Percentiles rank a stretch among this genome's conserved stretches.
These are phyloP conservation scores for Pseudocercospora vitis DNA, from an alignment of 2,329 filamentous ascomycete genomes.

Conservation along the genomic window DNA sequence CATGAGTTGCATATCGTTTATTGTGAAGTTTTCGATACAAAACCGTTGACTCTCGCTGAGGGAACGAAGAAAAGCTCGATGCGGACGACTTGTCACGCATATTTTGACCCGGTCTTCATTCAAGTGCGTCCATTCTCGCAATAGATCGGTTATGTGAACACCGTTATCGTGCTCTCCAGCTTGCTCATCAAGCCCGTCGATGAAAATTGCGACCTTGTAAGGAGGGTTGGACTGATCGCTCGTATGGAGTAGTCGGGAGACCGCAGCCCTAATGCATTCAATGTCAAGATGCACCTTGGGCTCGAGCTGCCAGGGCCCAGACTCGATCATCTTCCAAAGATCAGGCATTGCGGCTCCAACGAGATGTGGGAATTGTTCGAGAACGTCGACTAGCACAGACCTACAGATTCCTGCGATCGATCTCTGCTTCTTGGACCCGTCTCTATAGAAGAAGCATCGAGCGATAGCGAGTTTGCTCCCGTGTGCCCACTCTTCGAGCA, in stretches of 20 bases:
- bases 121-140: neutral
- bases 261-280: neutral
- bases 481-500: neutral
- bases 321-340: neutral
- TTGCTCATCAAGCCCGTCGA: constrained; percentile 23
- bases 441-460: neutral
- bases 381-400: neutral
- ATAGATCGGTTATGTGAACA: neutral
- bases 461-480: neutral
- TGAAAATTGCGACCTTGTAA: constrained; percentile 21
- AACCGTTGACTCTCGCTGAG: neutral
- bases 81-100: constrained; percentile 21
- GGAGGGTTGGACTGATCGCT: neutral
- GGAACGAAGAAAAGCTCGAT: neutral
- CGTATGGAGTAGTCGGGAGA: neutral
- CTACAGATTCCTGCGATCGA: neutral
- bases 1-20: neutral
- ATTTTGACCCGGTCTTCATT: constrained; percentile 13
- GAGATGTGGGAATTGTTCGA: neutral
- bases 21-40: neutral
- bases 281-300: neutral
- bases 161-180: constrained; percentile 10
- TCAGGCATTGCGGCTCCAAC: neutral
- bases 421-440: neutral
- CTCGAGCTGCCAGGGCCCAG: neutral